Conservation (phyloP, 345 rosid genomes). For the Clausena lansium region DNA sequence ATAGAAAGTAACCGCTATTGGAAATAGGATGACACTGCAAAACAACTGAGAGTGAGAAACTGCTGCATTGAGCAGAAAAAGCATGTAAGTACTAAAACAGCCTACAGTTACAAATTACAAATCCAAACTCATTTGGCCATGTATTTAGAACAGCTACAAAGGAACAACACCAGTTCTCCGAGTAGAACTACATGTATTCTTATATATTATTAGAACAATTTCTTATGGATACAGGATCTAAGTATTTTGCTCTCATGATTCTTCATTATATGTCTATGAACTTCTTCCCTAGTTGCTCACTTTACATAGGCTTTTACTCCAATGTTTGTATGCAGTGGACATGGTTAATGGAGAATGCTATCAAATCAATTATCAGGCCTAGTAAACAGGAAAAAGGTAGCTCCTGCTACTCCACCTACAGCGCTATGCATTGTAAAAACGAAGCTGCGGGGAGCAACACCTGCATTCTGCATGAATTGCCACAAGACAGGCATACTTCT, state of each 20-base stretch:
- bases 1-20: slow-evolving; percentile 92
- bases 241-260: not conserved
- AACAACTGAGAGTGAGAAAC: slow-evolving; percentile 26
- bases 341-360: not conserved
- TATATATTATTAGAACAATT: not conserved
- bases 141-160: not conserved
- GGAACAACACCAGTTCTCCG: not conserved
- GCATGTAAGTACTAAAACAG: not conserved
- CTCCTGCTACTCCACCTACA: not conserved
- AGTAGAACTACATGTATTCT: not conserved
- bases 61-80: slow-evolving; percentile 9
- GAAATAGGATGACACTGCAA: slow-evolving; percentile 94
- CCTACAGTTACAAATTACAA: not conserved
- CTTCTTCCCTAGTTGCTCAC: not conserved
- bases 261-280: not conserved
- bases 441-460: not conserved
- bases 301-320: not conserved
- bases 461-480: not conserved
- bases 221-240: not conserved
- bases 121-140: not conserved
- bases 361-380: not conserved
- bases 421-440: not conserved
- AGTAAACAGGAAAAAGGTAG: not conserved
- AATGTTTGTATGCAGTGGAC: not conserved
- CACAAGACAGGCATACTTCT: not conserved